Percentiles rank a stretch among this genome's conserved stretches.
Evolutionary conservation across 106 monocot species (phyloP).

Genomic region (Acanthochlamys bracteata): DNA sequence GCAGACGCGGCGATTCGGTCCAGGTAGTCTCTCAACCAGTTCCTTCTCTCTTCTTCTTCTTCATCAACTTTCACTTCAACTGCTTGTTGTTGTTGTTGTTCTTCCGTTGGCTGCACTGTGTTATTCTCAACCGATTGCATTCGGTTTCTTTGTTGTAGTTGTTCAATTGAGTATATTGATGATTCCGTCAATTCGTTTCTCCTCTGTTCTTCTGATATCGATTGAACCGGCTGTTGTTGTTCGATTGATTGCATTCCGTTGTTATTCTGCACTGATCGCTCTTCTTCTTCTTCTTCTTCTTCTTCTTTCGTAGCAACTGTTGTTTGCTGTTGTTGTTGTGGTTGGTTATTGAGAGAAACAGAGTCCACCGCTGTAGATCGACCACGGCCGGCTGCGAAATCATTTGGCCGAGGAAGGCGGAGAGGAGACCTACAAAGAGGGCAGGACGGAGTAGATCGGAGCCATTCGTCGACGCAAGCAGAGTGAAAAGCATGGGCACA

Average conservation of each 20-base stretch:
- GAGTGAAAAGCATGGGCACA: conserved; percentile 95
- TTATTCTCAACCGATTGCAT: neutral
- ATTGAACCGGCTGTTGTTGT: no score
- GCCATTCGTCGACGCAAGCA: conserved; percentile 89
- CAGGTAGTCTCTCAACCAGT: conserved; percentile 50
- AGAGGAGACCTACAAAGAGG: conserved; percentile 75
- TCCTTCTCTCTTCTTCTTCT: conserved; percentile 8
- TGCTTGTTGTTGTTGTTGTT: conserved; percentile 18
- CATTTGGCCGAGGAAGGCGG: conserved; percentile 10
- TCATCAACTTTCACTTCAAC: conserved; percentile 20
- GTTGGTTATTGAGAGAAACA: neutral
- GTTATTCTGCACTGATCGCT: no score
- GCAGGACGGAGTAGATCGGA: conserved; percentile 67
- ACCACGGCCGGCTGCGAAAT: neutral
- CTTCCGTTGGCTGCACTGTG: neutral
- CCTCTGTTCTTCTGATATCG: no score
- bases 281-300: no score
- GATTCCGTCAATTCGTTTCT: no score
- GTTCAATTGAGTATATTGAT: no score
- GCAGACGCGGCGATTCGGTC: conserved; percentile 53
- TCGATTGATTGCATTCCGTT: no score
- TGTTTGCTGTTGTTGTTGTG: neutral
- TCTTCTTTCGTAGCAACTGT: no score
- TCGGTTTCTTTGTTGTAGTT: no score
- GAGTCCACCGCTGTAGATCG: neutral